Evolutionary conservation across 2,329 filamentous ascomycete species (phyloP).

Genomic region (Penicillium rolfsii): DNA sequence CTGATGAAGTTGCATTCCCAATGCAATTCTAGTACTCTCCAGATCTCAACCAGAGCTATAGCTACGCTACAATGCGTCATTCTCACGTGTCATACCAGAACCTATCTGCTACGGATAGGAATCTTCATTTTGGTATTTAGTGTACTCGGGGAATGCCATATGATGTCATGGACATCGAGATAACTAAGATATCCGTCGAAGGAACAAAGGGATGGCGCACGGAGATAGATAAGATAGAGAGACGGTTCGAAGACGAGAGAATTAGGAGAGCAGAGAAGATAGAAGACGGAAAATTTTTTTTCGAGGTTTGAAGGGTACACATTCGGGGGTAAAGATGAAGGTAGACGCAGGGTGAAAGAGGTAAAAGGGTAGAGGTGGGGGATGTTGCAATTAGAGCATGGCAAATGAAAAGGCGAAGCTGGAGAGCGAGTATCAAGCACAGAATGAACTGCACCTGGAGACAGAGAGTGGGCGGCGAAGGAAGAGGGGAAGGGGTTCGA

Average conservation of each 20-base stretch:
- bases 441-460: neutral
- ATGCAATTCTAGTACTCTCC: too few species aligned
- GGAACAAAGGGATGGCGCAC: conserved; percentile 13
- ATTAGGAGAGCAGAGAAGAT: conserved; percentile 20
- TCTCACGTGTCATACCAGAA: conserved; percentile 9
- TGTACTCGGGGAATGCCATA: conserved; percentile 17
- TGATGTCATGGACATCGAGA: conserved; percentile 16
- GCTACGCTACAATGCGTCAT: neutral
- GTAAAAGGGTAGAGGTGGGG: conserved; percentile 1
- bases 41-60: neutral
- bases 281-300: conserved; percentile 20
- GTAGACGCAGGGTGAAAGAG: conserved; percentile 8
- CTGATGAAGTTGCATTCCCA: too few species aligned
- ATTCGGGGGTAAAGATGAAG: conserved; percentile 11
- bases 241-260: conserved; percentile 17
- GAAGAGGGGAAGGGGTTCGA: neutral
- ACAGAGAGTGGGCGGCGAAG: conserved; percentile 1
- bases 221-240: conserved; percentile 23
- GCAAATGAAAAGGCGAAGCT: conserved; percentile 11
- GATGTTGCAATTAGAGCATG: conserved; percentile 8
- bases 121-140: conserved; percentile 19
- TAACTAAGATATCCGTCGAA: conserved; percentile 18
- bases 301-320: conserved; percentile 15
- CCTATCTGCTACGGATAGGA: conserved; percentile 18
- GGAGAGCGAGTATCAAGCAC: conserved; percentile 11